A percentile compares a stretch with the other conserved stretches of the same genome.
phyloP scores from a whole-genome alignment of 108 stramenopile species.

The Skeletonema marinoi region DNA sequence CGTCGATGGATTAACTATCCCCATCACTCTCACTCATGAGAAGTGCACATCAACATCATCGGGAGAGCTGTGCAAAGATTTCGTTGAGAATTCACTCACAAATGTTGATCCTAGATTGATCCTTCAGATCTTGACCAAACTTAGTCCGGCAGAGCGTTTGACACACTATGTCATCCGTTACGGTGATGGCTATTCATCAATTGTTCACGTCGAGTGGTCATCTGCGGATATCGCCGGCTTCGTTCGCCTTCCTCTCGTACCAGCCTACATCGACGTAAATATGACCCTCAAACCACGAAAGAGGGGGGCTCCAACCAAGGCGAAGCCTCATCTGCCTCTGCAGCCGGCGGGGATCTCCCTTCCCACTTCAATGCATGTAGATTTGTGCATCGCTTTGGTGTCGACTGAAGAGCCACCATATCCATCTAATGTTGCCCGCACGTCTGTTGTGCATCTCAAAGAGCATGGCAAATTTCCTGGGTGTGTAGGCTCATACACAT shows the following conservation, averaged over 20 bases:
- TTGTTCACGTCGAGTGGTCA: neutral
- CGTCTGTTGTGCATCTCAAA: neutral
- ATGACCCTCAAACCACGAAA: neutral
- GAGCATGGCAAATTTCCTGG: neutral
- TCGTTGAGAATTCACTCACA: neutral
- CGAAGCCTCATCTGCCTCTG: neutral
- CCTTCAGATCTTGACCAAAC: neutral
- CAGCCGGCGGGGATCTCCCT: neutral
- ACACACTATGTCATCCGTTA: neutral
- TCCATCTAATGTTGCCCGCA: neutral
- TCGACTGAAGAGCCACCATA: neutral
- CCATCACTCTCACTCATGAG: neutral
- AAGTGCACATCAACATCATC: neutral
- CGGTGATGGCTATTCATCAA: neutral
- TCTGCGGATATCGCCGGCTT: neutral
- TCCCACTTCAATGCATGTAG: neutral
- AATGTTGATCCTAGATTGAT: neutral
- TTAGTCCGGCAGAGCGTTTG: neutral
- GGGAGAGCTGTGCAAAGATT: neutral
- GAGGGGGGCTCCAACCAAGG: neutral
- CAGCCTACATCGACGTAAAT: neutral
- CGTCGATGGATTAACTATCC: neutral
- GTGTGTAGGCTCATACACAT: neutral
- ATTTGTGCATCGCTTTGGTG: neutral
- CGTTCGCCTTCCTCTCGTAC: neutral